Conservation (phyloP, 208 protist genomes). For the Acanthamoeba rhysodes region DNA sequence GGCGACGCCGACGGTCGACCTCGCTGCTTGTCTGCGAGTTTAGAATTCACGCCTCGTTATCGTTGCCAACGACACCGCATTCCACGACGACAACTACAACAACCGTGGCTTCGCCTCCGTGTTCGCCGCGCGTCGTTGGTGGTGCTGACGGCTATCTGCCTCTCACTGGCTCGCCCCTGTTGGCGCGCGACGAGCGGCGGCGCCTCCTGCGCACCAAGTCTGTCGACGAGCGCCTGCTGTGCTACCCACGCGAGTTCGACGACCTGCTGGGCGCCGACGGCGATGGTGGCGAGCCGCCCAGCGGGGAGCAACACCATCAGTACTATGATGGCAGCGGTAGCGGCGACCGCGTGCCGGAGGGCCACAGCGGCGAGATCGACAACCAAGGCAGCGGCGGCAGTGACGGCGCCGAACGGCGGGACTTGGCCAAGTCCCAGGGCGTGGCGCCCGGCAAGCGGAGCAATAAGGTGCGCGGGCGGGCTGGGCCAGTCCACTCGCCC, state of each 20-base stretch:
- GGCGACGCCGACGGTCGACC: neutral
- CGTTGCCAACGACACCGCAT: neutral
- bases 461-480: conserved; percentile 1
- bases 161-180: neutral
- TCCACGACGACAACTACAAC: neutral
- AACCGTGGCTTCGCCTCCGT: neutral
- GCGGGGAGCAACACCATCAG: too few relatives aligned
- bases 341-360: neutral
- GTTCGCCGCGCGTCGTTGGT: too few relatives aligned
- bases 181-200: neutral
- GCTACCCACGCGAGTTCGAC: neutral
- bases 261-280: too few relatives aligned
- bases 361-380: neutral
- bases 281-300: too few relatives aligned
- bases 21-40: neutral
- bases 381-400: neutral
- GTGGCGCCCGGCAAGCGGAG: neutral
- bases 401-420: neutral
- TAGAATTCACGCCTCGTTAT: neutral
- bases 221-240: neutral
- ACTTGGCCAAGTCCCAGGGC: neutral
- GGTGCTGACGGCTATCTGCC: too few relatives aligned
- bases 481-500: neutral
- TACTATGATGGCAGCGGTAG: neutral
- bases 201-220: neutral